Evolutionary conservation across 2,329 filamentous ascomycete species (phyloP), one percentile per base, ranked within the genome.

Genomic region (Sarocladium brachiariae): DNA sequence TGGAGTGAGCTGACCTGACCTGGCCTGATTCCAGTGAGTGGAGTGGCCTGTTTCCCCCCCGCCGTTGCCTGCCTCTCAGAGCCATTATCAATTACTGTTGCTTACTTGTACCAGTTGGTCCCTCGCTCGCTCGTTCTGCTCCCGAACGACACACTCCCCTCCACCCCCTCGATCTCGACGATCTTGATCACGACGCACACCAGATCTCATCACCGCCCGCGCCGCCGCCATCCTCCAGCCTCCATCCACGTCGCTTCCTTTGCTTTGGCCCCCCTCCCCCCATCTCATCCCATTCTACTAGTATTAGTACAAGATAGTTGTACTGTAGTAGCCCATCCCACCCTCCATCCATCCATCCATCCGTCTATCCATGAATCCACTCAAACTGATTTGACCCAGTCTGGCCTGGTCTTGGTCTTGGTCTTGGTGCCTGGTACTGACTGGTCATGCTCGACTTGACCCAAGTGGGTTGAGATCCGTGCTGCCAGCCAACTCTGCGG

Each of bases 141-240:
- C n/a, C n/a, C n/a, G n/a, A n/a, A n/a, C 13, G 34, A 7, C 14
- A 37, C 34, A 19, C 34, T n/a, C 34, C 34, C 19, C 39, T 45
- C 39, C 39, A 27, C 39, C 39, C 24, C 39, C 21, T 45, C 39
- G 39, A 45, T 45, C 39, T 45, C 39, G 39, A 45, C 21, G 39
- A 45, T 45, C 39, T 45, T 45, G 39, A 45, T 45, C 39, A 45
- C 21, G 39, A 45, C 39, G 39, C 39, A 45, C 39, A 45, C 39
- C 39, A 45, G 39, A 45, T 45, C 39, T 45, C 39, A 45, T 30
- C 39, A 45, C n/a, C 39, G 39, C 39, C 39, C 39, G 39, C 39
- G n/a, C 35, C 35, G 35, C 35, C 35, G 35, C 35, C 34, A 37
- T 37, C 34, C 39, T 27, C 35, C 34, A 37, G 8, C 34, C 39